Conservation (phyloP, 1,284 basidiomycete genomes). For the Sanguinoderma infundibulare region DNA sequence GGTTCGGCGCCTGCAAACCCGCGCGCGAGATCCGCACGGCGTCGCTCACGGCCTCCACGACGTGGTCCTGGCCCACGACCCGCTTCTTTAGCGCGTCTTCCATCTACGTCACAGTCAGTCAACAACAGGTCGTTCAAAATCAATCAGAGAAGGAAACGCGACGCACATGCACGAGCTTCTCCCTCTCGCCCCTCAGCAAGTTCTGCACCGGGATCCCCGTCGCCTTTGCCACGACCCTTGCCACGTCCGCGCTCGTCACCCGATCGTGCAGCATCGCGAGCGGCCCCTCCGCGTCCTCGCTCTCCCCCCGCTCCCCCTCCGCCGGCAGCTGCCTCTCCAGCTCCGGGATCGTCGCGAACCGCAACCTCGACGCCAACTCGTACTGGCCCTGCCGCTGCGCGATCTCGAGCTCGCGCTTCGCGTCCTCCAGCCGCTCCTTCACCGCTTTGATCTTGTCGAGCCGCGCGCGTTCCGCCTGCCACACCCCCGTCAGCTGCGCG, state of each 20-base stretch:
- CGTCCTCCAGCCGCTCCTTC: constrained; percentile 83
- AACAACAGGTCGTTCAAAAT: not conserved
- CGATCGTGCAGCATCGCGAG: constrained; percentile 81
- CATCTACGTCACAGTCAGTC: constrained; percentile 58
- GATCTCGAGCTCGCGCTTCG: constrained; percentile 86
- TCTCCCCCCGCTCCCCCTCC: constrained; percentile 51
- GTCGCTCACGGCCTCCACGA: constrained; percentile 81
- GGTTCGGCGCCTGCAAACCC: constrained; percentile 84
- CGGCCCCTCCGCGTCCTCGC: constrained; percentile 49
- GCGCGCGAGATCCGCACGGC: constrained; percentile 91
- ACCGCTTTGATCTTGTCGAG: constrained; percentile 79
- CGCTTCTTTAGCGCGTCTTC: constrained; percentile 77
- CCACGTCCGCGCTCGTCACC: constrained; percentile 89
- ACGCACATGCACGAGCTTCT: constrained; percentile 87
- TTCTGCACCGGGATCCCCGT: constrained; percentile 94
- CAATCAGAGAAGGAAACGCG: constrained; percentile 2
- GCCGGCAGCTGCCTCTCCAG: constrained; percentile 77
- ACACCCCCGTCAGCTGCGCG: constrained; percentile 64
- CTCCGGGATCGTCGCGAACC: constrained; percentile 86
- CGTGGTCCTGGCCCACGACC: constrained; percentile 90
- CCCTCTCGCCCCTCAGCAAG: constrained; percentile 87
- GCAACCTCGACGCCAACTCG: constrained; percentile 80
- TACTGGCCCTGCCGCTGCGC: constrained; percentile 87
- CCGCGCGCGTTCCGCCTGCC: constrained; percentile 82
- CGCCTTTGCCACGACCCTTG: constrained; percentile 85